Percentiles rank a stretch among this genome's conserved stretches.
phyloP scores from a whole-genome alignment of 768 basidiomycete genomes.

The Udeniomyces megalosporus region DNA sequence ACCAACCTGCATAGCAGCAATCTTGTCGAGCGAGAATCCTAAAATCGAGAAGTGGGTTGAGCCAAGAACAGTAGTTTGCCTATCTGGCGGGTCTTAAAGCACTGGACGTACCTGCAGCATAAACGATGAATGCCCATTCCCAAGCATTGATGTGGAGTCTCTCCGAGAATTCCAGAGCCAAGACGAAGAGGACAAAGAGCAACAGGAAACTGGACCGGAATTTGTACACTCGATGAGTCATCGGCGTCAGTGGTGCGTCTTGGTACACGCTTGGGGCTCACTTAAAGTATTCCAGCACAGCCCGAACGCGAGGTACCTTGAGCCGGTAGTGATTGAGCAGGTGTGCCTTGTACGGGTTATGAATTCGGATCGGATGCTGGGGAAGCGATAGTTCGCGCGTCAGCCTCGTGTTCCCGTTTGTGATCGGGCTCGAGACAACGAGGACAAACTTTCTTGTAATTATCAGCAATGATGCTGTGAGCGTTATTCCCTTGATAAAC shows the following conservation, averaged over 20 bases:
- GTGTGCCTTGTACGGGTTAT: constrained; percentile 84
- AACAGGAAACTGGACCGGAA: constrained; percentile 46
- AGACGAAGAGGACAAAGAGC: constrained; percentile 59
- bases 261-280: constrained; percentile 25
- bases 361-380: constrained; percentile 59
- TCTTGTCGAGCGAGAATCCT: constrained; percentile 79
- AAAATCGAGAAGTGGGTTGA: constrained; percentile 19
- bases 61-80: neutral
- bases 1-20: constrained; percentile 93
- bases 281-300: constrained; percentile 80
- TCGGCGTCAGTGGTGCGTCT: neutral
- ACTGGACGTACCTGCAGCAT: constrained; percentile 29
- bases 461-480: constrained; percentile 58
- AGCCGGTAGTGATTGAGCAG: constrained; percentile 89
- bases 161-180: constrained; percentile 61
- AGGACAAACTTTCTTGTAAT: neutral
- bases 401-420: neutral
- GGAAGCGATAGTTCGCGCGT: neutral
- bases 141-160: constrained; percentile 44
- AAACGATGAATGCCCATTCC: constrained; percentile 60
- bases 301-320: constrained; percentile 82
- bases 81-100: neutral
- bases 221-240: neutral
- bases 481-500: constrained; percentile 12
- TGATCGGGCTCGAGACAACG: neutral